Evolutionary conservation across 139 green algal species (phyloP).

Genomic region (Cymbomonas tetramitiformis): DNA sequence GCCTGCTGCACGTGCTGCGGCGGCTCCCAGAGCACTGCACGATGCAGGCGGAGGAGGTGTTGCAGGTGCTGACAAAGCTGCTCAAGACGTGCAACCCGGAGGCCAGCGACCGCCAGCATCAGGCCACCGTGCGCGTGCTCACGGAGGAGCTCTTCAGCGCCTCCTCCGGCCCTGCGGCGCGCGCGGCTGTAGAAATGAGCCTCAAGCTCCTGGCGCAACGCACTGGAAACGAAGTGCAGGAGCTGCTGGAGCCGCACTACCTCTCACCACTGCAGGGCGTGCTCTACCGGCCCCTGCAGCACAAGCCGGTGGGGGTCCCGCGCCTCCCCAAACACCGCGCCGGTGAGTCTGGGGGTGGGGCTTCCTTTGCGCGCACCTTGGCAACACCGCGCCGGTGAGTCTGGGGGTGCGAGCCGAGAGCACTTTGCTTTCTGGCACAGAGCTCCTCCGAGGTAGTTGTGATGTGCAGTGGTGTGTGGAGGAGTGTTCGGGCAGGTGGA

Average conservation of each 20-base stretch:
- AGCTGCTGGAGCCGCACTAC: constrained; percentile 21
- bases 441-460: no score
- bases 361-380: no score
- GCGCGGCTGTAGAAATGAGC: constrained; percentile 29
- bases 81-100: constrained; percentile 2
- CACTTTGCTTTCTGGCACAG: no score
- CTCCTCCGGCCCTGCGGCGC: constrained; percentile 7
- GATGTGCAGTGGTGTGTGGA: no score
- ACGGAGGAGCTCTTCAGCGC: constrained; percentile 29
- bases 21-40: constrained; percentile 48
- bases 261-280: constrained; percentile 13
- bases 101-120: constrained; percentile 6
- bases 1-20: constrained; percentile 54
- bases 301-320: no score
- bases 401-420: no score
- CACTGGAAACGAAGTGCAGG: constrained; percentile 17
- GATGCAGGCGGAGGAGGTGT: constrained; percentile 36
- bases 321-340: no score
- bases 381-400: no score
- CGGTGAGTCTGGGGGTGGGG: no score
- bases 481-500: constrained; percentile 1
- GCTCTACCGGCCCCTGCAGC: constrained; percentile 19
- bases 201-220: constrained; percentile 17
- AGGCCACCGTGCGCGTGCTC: constrained; percentile 25
- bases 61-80: constrained; percentile 20